Base-by-base conservation (phyloP, 129 eudicot species). In the Tagetes erecta region DNA sequence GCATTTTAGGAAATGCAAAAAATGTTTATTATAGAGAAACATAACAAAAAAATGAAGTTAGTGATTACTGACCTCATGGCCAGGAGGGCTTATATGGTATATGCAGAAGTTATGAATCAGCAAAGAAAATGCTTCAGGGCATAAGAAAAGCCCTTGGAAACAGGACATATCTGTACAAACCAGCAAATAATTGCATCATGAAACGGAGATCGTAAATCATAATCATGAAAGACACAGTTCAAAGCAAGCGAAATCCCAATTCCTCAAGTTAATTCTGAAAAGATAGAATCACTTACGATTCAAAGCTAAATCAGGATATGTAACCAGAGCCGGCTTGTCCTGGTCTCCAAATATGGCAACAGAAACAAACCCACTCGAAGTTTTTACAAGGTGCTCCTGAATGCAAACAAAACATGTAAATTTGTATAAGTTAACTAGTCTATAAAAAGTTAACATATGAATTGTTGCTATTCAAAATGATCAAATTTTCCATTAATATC, bases 11-110 rank as follows among this genome's bases (percentile, higher is more conserved):
- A 37, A 72, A 57, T 11, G 66, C 6, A 8, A 42, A 74, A 36
- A 40, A 42, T 2, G 7, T 34, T 12, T 33, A 36, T n/a, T 12
- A 72, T 44, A 75, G 27, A 76, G 3, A 70, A 9, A 39, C 33
- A 31, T 8, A 27, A 9, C 1, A 20, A 38, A 45, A 47, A 8
- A 64, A 30, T 44, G 33, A 68, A 77, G 76, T 49, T 66, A 65
- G 51, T 74, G 63, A 59, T 77, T 39, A 81, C 95, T 12, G 68
- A 93, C 98, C 98, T 93, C 95, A 70, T 93, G 98, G 49, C 96
- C 98, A 55, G 98, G 96, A 42, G 98, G 98, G 58, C 85, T 93
- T 58, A 93, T 90, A 81, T 93, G 96, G 88, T 93, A 93, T 59
- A 93, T 89, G 79, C 96, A 93, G 80, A 93, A 93, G 70, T 93